Base-by-base conservation (phyloP, 805 yeast genomes). In the Brettanomyces anomalus region DNA sequence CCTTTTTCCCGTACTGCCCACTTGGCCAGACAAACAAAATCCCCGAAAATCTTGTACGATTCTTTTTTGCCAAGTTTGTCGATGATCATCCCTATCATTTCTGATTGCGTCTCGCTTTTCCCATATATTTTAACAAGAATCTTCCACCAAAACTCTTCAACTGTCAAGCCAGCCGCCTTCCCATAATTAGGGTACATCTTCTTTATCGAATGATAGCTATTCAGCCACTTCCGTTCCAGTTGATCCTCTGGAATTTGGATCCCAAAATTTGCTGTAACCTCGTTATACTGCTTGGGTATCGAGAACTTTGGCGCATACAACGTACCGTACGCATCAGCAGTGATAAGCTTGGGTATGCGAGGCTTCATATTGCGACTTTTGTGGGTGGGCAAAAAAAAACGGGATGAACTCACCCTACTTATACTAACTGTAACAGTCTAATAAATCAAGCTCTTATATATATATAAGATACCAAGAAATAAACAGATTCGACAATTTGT, bases 281-380 rank as follows among this genome's bases (percentile, higher is more conserved):
- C 56, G 36, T 69, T 62, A 52, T 82, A 82, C 47, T 74, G 80
- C n/a, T 63, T 58, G 34, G 73, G 58, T 0, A 81, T 72, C 0
- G 84, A 75, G 24, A 61, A 60, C 16, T 64, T 66, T 3, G 88
- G 83, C 0, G 73, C 63, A 54, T 79, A 81, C 7, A 82, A 56
- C 0, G 89, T 82, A 36, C 76, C 79, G 60, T 79, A 82, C 0
- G 81, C 84, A 58, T 82, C 90, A 43, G 81, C 70, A 1, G 87
- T 76, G 0, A 82, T 59, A 3, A 79, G 37, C 14, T 13, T 30
- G 19, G 37, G 42, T 5, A n/a, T 55, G 33, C 62, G 64, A 5
- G 81, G 79, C 40, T 43, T 41, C 35, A 33, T 33, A 14, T 8
- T 33, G 35, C 18, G 18, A 6, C 20, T 36, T 15, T 26, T 11